A percentile compares a stretch with the other conserved stretches of the same genome.
Evolutionary conservation across 257 asterid species (phyloP).

Genomic region (Salvia rosmarinus): DNA sequence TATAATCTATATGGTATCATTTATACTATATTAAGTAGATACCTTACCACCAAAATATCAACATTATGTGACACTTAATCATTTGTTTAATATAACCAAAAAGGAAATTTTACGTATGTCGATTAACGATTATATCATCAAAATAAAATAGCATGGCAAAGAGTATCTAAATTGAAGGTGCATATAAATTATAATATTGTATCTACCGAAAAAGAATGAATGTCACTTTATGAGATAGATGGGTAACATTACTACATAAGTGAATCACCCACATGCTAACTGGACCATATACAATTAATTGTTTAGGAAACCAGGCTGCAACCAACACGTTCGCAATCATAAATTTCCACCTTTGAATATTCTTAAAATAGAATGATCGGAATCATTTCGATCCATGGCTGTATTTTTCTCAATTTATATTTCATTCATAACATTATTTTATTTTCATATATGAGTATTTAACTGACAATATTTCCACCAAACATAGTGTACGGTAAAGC

Average conservation of each 20-base stretch:
- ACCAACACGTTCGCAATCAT: constrained; percentile 8
- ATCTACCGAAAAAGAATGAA: neutral
- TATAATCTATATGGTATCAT: no score
- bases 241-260: neutral
- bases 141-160: no score
- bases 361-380: neutral
- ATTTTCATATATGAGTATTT: no score
- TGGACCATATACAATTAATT: neutral
- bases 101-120: no score
- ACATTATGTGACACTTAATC: neutral
- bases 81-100: no score
- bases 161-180: neutral
- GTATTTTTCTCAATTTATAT: neutral
- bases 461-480: no score
- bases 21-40: no score
- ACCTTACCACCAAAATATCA: neutral
- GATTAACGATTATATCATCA: no score
- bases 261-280: neutral
- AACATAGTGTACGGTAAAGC: no score
- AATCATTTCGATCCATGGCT: neutral
- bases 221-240: neutral
- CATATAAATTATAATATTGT: neutral
- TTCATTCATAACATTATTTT: neutral
- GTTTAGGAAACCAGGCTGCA: constrained; percentile 3
- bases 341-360: neutral